Conservation (phyloP, 441 rosid genomes). For the Brassica hybrid region DNA sequence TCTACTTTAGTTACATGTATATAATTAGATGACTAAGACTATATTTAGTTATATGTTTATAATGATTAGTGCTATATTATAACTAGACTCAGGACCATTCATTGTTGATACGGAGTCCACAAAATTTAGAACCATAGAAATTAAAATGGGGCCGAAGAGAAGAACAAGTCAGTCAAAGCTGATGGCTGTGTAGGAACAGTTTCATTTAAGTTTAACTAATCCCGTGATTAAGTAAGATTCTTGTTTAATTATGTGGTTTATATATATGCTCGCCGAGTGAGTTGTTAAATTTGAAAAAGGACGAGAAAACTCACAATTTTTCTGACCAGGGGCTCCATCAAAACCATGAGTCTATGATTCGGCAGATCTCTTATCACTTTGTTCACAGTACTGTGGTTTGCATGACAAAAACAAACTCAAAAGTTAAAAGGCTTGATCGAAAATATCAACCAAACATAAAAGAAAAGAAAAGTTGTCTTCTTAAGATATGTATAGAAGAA, state of each 20-base stretch:
- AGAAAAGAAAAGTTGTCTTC: background rate
- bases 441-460: background rate
- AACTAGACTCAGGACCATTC: slow-evolving; percentile 31
- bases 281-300: background rate
- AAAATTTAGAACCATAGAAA: slow-evolving; percentile 9
- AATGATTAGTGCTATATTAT: background rate
- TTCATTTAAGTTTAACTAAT: slow-evolving; percentile 6
- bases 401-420: slow-evolving; percentile 14
- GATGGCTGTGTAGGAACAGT: slow-evolving; percentile 29
- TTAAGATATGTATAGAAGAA: background rate
- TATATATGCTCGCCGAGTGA: background rate
- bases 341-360: slow-evolving; percentile 32
- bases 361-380: slow-evolving; percentile 52
- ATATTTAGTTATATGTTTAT: background rate
- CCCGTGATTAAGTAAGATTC: slow-evolving; percentile 5
- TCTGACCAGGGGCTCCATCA: slow-evolving; percentile 58
- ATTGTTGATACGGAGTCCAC: slow-evolving; percentile 31
- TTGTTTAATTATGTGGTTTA: background rate
- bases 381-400: slow-evolving; percentile 45
- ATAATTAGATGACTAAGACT: background rate
- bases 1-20: background rate
- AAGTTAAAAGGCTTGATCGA: background rate
- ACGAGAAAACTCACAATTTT: slow-evolving; percentile 47
- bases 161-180: slow-evolving; percentile 37
- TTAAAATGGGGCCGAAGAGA: slow-evolving; percentile 13